A percentile compares a stretch with the other conserved stretches of the same genome.
Conservation (phyloP, 1,139 yeast species). For the Kodamaea arcana region DNA sequence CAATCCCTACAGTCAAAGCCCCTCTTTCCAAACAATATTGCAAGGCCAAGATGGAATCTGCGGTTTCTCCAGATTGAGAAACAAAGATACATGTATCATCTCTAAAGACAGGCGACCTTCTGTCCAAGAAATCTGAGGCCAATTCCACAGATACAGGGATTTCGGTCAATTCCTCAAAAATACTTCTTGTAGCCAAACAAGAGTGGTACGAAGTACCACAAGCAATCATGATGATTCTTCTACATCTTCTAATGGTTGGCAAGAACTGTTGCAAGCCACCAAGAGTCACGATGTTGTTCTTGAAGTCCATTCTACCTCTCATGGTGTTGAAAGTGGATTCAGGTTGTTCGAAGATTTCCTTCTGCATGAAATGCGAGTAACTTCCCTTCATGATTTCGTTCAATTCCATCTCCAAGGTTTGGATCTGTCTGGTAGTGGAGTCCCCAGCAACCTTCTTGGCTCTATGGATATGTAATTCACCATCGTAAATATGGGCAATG, state of each 20-base stretch:
- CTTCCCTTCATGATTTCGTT: constrained; percentile 98
- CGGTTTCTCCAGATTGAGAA: constrained; percentile 98
- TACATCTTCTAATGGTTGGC: constrained; percentile 87
- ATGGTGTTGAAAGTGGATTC: constrained; percentile 97
- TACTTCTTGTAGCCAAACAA: constrained; percentile 93
- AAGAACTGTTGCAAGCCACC: constrained; percentile 89
- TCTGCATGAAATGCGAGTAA: constrained; percentile 95
- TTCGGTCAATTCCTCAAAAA: constrained; percentile 94
- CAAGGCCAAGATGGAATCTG: constrained; percentile 95
- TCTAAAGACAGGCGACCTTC: constrained; percentile 93
- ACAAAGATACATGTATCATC: constrained; percentile 98
- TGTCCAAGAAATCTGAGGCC: constrained; percentile 95
- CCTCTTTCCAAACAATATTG: constrained; percentile 97
- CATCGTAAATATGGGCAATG: constrained; percentile 96
- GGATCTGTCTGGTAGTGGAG: constrained; percentile 90
- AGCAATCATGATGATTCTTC: constrained; percentile 97
- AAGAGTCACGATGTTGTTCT: constrained; percentile 66
- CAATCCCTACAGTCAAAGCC: constrained; percentile 95
- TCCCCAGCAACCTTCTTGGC: constrained; percentile 89
- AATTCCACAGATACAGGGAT: constrained; percentile 94
- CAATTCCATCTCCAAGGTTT: constrained; percentile 93
- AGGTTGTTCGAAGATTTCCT: constrained; percentile 98
- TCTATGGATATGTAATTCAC: constrained; percentile 97
- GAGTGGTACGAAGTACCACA: constrained; percentile 99
- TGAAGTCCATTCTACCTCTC: constrained; percentile 98